These are phyloP conservation scores for Emergomyces orientalis DNA, from an alignment of 2,329 filamentous ascomycete genomes.

Conservation along the genomic window DNA sequence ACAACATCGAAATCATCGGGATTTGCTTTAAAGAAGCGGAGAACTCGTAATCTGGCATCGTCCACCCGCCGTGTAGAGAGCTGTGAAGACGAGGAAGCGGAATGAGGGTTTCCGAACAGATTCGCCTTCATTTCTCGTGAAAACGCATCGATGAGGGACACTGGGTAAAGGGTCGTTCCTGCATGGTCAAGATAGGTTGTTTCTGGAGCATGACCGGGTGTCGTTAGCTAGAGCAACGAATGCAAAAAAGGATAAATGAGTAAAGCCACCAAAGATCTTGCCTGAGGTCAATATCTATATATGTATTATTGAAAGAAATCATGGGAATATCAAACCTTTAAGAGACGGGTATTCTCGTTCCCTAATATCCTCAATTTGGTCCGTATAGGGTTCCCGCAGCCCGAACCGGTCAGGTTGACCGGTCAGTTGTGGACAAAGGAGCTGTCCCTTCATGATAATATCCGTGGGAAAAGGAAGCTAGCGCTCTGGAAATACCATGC, in stretches of 20 bases:
- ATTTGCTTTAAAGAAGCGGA: conserved; percentile 72
- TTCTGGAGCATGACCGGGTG: conserved; percentile 37
- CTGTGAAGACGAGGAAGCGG: conserved; percentile 71
- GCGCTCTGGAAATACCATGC: neutral
- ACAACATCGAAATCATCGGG: conserved; percentile 76
- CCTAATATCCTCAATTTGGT: conserved; percentile 41
- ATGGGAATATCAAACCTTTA: conserved; percentile 23
- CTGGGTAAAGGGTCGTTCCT: conserved; percentile 76
- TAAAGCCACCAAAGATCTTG: neutral
- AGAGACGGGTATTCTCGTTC: conserved; percentile 40
- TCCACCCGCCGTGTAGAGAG: conserved; percentile 65
- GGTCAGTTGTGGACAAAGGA: neutral
- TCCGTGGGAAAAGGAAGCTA: neutral
- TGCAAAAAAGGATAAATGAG: neutral
- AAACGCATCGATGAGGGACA: conserved; percentile 71
- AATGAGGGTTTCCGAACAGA: conserved; percentile 88
- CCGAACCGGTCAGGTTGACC: neutral
- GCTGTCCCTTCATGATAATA: neutral
- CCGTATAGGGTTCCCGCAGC: conserved; percentile 25
- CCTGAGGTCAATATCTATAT: neutral
- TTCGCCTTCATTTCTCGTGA: conserved; percentile 66
- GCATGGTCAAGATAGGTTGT: conserved; percentile 86
- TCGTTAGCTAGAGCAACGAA: conserved; percentile 9
- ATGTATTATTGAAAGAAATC: neutral
- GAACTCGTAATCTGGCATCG: conserved; percentile 58